Base-by-base conservation (phyloP, 129 eudicot species). In the Mikania micrantha region DNA sequence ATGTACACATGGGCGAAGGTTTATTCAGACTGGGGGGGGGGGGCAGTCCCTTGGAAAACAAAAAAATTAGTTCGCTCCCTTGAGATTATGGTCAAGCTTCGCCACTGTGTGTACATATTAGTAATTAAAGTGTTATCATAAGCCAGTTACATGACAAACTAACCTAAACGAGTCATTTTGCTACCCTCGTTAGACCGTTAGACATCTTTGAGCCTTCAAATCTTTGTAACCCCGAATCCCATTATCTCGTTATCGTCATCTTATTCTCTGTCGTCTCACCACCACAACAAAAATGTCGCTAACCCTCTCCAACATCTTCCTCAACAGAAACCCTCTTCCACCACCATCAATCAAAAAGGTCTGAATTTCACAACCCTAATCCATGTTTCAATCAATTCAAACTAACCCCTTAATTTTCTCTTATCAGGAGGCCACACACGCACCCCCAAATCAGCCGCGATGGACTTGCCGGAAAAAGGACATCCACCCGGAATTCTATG, bases 401-500 rank as follows among this genome's bases (percentile, higher is more conserved):
- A 4, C 59, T 66, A 49, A 75, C 36, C 69, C 47, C 16, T 40
- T 36, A 28, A 9, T 20, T 48, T 53, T 12, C 48, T 41, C 22
- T 50, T 31, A 39, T 73, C 74, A 72, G 75, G 72, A 74, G 4
- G 31, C 64, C 0, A 13, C 53, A 22, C 4, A 49, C 52, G 77
- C 35, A n/a, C 69, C 74, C 74, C 45, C 78, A 16, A 74, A 67
- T 31, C 69, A 28, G 11, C 75, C 78, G 57, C 79, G 72, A 58
- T 61, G 74, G 77, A 83, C 79, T 19, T 88, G 93, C 81, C 70
- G 93, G 79, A 88, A 85, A 63, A 85, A 81, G 75, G 96, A 83
- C 77, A 76, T 88, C 29, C 96, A 88, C 75, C 96, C 96, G 4
- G 79, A 88, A 45, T 88, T 85, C 80, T 66, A 76, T 77, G 82